Percentiles rank a stretch among this genome's conserved stretches.
phyloP scores from a whole-genome alignment of 768 basidiomycete species.

The Gautieria morchelliformis region DNA sequence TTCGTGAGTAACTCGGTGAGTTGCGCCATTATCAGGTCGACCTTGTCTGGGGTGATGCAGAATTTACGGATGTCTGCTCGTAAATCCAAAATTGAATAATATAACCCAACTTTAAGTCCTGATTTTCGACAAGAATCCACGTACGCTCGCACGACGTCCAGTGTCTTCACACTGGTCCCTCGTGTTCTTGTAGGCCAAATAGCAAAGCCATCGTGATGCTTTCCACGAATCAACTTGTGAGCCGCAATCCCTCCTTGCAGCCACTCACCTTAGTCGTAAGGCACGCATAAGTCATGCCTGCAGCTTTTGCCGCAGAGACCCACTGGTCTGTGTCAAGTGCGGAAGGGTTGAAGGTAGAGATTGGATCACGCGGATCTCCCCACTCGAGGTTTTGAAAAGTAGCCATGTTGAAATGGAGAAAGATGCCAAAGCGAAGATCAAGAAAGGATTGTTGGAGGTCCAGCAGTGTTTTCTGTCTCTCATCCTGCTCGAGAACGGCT shows the following conservation, averaged over 20 bases:
- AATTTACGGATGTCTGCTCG: not conserved
- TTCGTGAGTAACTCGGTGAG: not conserved
- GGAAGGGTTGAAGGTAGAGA: not conserved
- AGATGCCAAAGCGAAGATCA: conserved; percentile 1
- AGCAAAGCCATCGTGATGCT: conserved; percentile 2
- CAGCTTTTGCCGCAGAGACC: not conserved
- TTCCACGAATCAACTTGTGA: not conserved
- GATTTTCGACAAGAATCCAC: not conserved
- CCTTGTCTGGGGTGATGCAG: not conserved
- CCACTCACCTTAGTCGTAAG: not conserved
- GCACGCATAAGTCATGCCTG: not conserved
- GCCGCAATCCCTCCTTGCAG: not conserved
- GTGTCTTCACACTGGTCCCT: not conserved
- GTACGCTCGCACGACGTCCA: not conserved
- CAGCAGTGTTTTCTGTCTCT: not conserved
- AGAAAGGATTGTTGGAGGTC: not conserved
- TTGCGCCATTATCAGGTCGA: not conserved
- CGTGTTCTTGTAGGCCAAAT: not conserved
- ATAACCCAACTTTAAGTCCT: not conserved
- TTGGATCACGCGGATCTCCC: not conserved
- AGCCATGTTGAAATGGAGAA: not conserved
- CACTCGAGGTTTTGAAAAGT: conserved; percentile 1
- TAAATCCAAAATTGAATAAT: not conserved
- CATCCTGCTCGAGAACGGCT: not conserved
- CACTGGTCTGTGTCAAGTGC: not conserved